Conservation (phyloP, 257 asterid genomes). For the Ehretia macrophylla region DNA sequence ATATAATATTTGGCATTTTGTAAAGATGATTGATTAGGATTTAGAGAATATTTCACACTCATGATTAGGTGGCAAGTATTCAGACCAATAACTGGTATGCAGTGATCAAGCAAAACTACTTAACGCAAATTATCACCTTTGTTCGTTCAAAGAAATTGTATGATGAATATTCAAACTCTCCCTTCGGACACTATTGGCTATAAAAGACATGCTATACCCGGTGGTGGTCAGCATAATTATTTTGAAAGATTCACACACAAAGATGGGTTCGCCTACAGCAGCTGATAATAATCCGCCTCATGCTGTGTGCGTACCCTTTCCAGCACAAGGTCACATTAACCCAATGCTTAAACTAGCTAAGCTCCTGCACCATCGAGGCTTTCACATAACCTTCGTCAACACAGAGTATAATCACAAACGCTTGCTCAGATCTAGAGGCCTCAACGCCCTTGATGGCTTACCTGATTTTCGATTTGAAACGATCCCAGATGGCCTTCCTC, state of each 20-base stretch:
- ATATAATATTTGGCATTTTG: too few relatives aligned
- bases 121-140: too few relatives aligned
- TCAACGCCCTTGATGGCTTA: slow-evolving; percentile 10
- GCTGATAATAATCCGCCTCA: slow-evolving; percentile 10
- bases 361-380: slow-evolving; percentile 21
- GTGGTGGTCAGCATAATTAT: too few relatives aligned
- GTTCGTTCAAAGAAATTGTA: too few relatives aligned
- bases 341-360: slow-evolving; percentile 25
- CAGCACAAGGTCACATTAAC: slow-evolving; percentile 27
- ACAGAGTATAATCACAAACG: slow-evolving; percentile 28
- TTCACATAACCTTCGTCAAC: slow-evolving; percentile 27
- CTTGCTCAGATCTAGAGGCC: slow-evolving; percentile 20
- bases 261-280: neutral
- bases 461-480: slow-evolving; percentile 16
- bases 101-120: too few relatives aligned
- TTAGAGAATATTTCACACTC: too few relatives aligned
- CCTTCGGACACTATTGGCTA: too few relatives aligned
- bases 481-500: slow-evolving; percentile 30
- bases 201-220: too few relatives aligned
- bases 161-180: too few relatives aligned
- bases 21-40: too few relatives aligned
- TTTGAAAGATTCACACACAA: neutral
- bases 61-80: too few relatives aligned
- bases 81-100: too few relatives aligned
- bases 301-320: slow-evolving; percentile 22